Base-by-base conservation (phyloP, 352 stramenopile species). In the Thraustochytrium sp. region DNA sequence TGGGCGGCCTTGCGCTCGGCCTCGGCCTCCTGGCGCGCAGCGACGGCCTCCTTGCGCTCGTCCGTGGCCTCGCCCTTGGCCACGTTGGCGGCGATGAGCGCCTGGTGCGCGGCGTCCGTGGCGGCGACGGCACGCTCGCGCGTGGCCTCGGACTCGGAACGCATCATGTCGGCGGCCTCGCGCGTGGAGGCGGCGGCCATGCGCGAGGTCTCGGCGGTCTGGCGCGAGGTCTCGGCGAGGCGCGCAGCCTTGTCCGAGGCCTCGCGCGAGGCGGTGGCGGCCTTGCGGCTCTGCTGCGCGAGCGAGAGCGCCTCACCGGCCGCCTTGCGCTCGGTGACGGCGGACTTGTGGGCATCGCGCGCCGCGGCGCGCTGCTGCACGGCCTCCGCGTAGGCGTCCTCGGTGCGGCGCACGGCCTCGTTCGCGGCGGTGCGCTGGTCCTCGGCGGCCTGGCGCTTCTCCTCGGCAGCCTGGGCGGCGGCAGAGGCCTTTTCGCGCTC, bases 401-500 rank as follows among this genome's bases (percentile, higher is more conserved):
- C 75, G 55, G 64, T 84, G 44, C 34, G 26, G 23, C 18, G 18
- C 26, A 84, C 75, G 37, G 75, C 75, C n/a, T 84, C 54, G n/a
- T 83, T 42, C 8, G 34, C 31, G 44, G 54, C 55, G 29, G 21
- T 61, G 18, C 75, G 40, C 61, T 84, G 55, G 21, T 54, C 75
- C 46, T 84, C 55, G 40, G 75, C 75, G n/a, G 37, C 59, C 9
- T 2, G 0, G 29, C 75, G 40, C 61, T 84, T 84, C 29, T 56
- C 59, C 21, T 51, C 34, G 5, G 75, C 75, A 11, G 53, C 3
- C 0, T 29, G 5, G 44, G 55, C 55, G 8, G 75, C 75, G 11
- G 53, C 75, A 5, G 55, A 49, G 36, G 75, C 75, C 59, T 84
- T 84, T 21, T 54, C 75, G 44, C 61, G 55, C 75, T 76, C 75